Conservation (phyloP, 345 rosid species). For the Nasturtium officinale region DNA sequence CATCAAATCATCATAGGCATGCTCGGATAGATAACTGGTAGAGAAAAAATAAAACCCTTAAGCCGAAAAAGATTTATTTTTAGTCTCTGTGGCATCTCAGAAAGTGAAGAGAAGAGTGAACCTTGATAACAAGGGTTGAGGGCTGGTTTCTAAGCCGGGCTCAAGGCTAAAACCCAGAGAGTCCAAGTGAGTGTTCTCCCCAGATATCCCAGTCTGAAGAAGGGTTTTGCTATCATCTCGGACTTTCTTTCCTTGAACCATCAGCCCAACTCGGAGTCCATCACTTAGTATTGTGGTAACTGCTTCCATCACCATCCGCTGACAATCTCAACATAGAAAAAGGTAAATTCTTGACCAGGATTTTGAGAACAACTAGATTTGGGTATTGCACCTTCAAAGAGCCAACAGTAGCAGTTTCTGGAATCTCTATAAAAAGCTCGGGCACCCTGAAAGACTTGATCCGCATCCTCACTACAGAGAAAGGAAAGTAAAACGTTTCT, state of each 20-base stretch:
- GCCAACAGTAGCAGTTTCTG: conserved; percentile 89
- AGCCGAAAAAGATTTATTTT: conserved; percentile 7
- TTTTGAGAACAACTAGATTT: conserved; percentile 5
- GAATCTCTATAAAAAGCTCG: conserved; percentile 81
- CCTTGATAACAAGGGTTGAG: conserved; percentile 59
- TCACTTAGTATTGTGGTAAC: conserved; percentile 74
- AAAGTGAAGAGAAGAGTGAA: conserved; percentile 40
- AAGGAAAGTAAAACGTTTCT: not conserved
- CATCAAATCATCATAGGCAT: conserved; percentile 18
- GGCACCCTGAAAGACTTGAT: conserved; percentile 94
- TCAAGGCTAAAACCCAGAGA: conserved; percentile 84
- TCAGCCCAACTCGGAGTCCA: conserved; percentile 72
- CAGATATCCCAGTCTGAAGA: conserved; percentile 79
- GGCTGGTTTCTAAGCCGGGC: conserved; percentile 59
- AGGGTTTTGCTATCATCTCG: conserved; percentile 85
- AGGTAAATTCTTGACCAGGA: conserved; percentile 6
- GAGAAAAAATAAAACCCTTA: conserved; percentile 5
- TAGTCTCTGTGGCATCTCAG: not conserved
- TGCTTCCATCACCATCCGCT: conserved; percentile 96
- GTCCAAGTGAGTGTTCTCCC: conserved; percentile 56
- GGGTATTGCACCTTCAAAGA: conserved; percentile 69
- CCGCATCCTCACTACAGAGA: conserved; percentile 76
- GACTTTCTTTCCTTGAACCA: conserved; percentile 85
- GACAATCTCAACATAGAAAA: conserved; percentile 10
- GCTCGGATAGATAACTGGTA: conserved; percentile 26